Evolutionary conservation across 306 rosid genomes (phyloP).

Genomic region (Malus fusca): DNA sequence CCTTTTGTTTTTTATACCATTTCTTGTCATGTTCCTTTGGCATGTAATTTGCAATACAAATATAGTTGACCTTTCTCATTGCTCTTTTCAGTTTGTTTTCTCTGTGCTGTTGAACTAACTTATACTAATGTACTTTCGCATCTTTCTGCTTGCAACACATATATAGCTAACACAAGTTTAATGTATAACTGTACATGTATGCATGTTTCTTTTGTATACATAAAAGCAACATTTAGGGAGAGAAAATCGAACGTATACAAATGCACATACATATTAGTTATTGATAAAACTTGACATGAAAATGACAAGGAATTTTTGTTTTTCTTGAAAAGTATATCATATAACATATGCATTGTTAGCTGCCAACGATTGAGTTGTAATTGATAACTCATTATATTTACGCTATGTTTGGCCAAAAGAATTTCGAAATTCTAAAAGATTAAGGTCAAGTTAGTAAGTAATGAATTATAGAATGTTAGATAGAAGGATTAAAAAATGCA

Average conservation of each 20-base stretch:
- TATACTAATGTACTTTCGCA: not conserved
- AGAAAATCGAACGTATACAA: not conserved
- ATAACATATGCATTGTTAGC: not conserved
- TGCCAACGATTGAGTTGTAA: not conserved
- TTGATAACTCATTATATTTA: not conserved
- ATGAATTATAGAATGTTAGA: no score
- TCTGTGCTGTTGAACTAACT: not conserved
- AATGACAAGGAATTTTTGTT: not conserved
- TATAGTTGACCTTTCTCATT: not conserved
- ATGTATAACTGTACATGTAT: not conserved
- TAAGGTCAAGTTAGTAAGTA: not conserved
- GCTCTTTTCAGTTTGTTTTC: not conserved
- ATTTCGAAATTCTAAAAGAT: no score
- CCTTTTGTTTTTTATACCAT: conserved; percentile 9
- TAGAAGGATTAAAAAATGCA: not conserved
- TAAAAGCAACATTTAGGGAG: not conserved
- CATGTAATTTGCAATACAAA: not conserved
- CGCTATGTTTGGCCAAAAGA: not conserved
- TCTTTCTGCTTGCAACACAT: not conserved
- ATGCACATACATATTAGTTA: not conserved
- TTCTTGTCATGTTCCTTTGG: conserved; percentile 14
- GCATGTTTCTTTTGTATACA: not conserved
- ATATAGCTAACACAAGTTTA: not conserved
- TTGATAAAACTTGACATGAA: not conserved
- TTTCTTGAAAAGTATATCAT: not conserved